These are phyloP conservation scores for Aspergillus amoenus DNA, from an alignment of 2,329 filamentous ascomycete genomes.

Conservation along the genomic window DNA sequence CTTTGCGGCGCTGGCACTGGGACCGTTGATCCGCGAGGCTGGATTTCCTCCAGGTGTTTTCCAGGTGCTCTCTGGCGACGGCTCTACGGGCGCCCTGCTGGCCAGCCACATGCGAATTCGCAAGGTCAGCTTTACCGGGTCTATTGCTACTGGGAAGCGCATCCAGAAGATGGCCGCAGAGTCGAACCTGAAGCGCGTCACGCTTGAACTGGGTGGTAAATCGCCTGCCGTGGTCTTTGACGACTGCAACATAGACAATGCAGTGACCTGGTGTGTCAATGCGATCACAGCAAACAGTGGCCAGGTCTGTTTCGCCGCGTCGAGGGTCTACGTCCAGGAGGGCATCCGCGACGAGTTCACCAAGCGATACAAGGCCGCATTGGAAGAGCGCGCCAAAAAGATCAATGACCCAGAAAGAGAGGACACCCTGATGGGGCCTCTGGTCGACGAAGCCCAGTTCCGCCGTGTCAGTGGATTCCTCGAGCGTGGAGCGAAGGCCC, in stretches of 20 bases:
- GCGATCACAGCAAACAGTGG: conserved; percentile 33
- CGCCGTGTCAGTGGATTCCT: neutral
- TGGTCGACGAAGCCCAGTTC: conserved; percentile 1
- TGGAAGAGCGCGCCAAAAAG: neutral
- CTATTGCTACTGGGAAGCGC: conserved; percentile 26
- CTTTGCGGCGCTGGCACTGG: conserved; percentile 50
- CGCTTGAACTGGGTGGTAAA: conserved; percentile 38
- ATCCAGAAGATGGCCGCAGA: conserved; percentile 29
- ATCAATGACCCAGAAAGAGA: neutral
- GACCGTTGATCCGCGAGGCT: conserved; percentile 48
- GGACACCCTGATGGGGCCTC: neutral
- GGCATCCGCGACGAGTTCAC: conserved; percentile 14
- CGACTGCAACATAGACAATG: conserved; percentile 34
- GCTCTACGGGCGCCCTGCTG: conserved; percentile 50
- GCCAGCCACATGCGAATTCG: conserved; percentile 30
- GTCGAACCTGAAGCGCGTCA: conserved; percentile 36
- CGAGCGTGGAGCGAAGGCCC: neutral
- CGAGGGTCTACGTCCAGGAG: conserved; percentile 35
- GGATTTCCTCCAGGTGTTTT: conserved; percentile 59
- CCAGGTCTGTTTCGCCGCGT: conserved; percentile 33
- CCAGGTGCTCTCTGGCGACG: conserved; percentile 61
- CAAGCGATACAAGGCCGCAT: conserved; percentile 4
- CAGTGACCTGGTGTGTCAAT: conserved; percentile 29
- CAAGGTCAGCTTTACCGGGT: conserved; percentile 38
- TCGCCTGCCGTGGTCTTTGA: conserved; percentile 34